A percentile compares a stretch with the other conserved stretches of the same genome.
Conservation (phyloP, 176 grass and related monocot species). For the Puya raimondii region DNA sequence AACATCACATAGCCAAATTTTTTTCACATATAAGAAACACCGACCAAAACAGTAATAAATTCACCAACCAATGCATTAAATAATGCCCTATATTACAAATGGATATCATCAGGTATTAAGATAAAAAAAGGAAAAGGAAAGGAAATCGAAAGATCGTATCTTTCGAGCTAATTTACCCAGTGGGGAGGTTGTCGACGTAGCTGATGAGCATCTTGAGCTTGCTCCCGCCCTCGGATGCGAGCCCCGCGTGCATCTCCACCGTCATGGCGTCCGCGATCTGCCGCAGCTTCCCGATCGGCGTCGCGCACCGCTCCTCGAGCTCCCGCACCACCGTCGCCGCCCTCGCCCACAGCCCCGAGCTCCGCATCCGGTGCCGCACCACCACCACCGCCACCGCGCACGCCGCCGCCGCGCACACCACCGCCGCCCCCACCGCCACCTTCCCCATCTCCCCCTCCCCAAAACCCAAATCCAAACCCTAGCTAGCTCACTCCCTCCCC, state of each 20-base stretch:
- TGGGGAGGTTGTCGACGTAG: slow-evolving; percentile 88
- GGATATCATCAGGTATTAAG: too few relatives aligned
- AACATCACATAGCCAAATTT: too few relatives aligned
- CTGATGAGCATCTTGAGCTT: slow-evolving; percentile 87
- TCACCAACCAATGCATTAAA: too few relatives aligned
- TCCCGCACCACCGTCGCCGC: slow-evolving; percentile 42
- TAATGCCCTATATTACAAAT: too few relatives aligned
- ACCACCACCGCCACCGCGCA: slow-evolving; percentile 45
- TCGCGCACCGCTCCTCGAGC: slow-evolving; percentile 46
- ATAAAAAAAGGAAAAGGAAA: not conserved
- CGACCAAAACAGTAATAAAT: too few relatives aligned
- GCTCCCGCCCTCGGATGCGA: slow-evolving; percentile 42
- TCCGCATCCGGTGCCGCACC: slow-evolving; percentile 21
- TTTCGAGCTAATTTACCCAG: slow-evolving; percentile 40
- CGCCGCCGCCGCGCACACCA: slow-evolving; percentile 50
- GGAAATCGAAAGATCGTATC: slow-evolving; percentile 1
- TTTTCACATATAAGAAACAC: too few relatives aligned
- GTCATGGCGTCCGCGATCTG: slow-evolving; percentile 86
- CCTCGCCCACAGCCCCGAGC: slow-evolving; percentile 26
- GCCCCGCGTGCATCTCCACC: slow-evolving; percentile 75
- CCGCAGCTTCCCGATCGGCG: slow-evolving; percentile 61
- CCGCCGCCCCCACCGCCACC: slow-evolving; percentile 38
- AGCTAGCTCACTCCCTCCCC: too few relatives aligned
- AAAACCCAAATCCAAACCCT: too few relatives aligned
- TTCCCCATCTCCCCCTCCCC: slow-evolving; percentile 37